phyloP scores from a whole-genome alignment of 1,139 yeast species.

The Hyphopichia khmerensis region DNA sequence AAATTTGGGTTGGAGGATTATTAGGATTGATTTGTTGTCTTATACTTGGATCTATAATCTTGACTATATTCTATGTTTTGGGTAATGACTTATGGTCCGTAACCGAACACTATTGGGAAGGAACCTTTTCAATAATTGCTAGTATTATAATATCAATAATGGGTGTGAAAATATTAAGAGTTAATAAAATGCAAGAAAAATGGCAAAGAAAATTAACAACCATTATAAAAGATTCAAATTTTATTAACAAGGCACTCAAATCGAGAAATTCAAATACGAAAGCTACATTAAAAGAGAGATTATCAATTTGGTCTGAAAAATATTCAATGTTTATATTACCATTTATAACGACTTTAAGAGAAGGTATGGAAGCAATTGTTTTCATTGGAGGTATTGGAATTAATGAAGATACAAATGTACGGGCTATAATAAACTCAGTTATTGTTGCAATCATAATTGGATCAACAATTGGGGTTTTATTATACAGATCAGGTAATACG shows the following conservation, averaged over 20 bases:
- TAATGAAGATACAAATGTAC: constrained; percentile 36
- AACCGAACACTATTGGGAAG: constrained; percentile 51
- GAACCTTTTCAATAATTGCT: constrained; percentile 43
- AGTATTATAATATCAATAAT: constrained; percentile 44
- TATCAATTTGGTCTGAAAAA: constrained; percentile 27
- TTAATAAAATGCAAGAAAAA: constrained; percentile 67
- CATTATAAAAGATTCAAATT: constrained; percentile 19
- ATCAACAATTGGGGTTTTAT: constrained; percentile 29
- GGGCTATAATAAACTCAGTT: constrained; percentile 33
- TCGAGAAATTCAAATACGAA: constrained; percentile 1
- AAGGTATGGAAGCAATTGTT: constrained; percentile 50
- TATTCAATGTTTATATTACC: constrained; percentile 44
- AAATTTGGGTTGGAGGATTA: constrained; percentile 46
- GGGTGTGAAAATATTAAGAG: constrained; percentile 45
- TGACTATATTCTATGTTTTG: constrained; percentile 34
- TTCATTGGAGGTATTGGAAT: constrained; percentile 50
- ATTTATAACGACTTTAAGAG: constrained; percentile 45
- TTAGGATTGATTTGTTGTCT: constrained; percentile 38
- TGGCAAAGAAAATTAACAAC: constrained; percentile 69
- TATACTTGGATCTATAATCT: constrained; percentile 34
- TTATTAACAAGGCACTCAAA: constrained; percentile 13
- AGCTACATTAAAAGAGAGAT: constrained; percentile 4
- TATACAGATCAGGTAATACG: constrained; percentile 44
- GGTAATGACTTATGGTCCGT: constrained; percentile 45
- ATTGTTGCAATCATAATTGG: constrained; percentile 33